Percentiles rank a stretch among this genome's conserved stretches.
These are phyloP conservation scores for Brasenia schreberi DNA, from an alignment of 164 flowering plant species.

Conservation along the genomic window DNA sequence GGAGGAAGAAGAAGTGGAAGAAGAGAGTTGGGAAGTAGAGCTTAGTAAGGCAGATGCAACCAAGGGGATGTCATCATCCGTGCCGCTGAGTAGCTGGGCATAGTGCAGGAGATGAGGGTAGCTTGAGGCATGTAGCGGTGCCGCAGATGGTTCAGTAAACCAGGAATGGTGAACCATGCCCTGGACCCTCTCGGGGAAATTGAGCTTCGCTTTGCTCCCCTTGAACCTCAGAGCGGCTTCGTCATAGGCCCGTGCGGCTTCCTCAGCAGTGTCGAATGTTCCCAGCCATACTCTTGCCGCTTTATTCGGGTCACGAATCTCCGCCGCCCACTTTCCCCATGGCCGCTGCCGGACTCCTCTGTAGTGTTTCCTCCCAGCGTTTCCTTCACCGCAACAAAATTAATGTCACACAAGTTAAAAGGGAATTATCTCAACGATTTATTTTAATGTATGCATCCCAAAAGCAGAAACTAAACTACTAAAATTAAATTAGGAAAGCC, in stretches of 20 bases:
- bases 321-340: slow-evolving; percentile 10
- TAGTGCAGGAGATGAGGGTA: slow-evolving; percentile 4
- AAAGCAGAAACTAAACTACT: too few relatives aligned
- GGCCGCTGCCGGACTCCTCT: slow-evolving; percentile 7
- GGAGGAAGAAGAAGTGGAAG: background rate
- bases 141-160: background rate
- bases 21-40: background rate
- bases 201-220: slow-evolving; percentile 9
- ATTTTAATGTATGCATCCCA: too few relatives aligned
- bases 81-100: slow-evolving; percentile 2
- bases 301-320: slow-evolving; percentile 9
- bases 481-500: too few relatives aligned
- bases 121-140: background rate
- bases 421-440: too few relatives aligned
- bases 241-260: slow-evolving; percentile 3
- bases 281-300: slow-evolving; percentile 12
- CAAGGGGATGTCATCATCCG: background rate
- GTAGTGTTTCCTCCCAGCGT: slow-evolving; percentile 3
- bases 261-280: slow-evolving; percentile 1
- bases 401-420: too few relatives aligned
- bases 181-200: slow-evolving; percentile 6
- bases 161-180: background rate
- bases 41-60: background rate
- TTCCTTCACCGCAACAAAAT: background rate
- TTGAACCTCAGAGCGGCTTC: slow-evolving; percentile 9